phyloP scores from a whole-genome alignment of 805 yeast genomes.

The Teunomyces gatunensis region DNA sequence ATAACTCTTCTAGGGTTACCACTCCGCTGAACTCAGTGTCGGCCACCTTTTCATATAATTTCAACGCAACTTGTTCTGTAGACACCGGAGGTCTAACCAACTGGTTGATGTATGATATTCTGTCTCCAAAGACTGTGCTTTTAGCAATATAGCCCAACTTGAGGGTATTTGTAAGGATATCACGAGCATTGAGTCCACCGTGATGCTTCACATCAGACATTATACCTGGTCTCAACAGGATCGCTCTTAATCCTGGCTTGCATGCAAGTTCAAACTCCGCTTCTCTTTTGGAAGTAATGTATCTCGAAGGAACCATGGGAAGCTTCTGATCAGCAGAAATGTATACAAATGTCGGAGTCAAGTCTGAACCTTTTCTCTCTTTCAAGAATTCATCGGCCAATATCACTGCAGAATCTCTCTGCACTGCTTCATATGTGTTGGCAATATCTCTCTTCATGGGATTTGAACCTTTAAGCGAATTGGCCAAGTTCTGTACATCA shows the following conservation, averaged over 20 bases:
- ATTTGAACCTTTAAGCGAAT: slow-evolving; percentile 49
- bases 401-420: slow-evolving; percentile 64
- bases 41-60: slow-evolving; percentile 52
- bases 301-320: slow-evolving; percentile 67
- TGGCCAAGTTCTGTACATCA: slow-evolving; percentile 29
- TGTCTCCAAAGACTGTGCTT: slow-evolving; percentile 36
- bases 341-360: slow-evolving; percentile 52
- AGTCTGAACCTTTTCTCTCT: slow-evolving; percentile 15
- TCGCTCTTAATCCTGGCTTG: slow-evolving; percentile 50
- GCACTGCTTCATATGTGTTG: slow-evolving; percentile 59
- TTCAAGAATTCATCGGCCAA: slow-evolving; percentile 56
- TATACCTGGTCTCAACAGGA: slow-evolving; percentile 77
- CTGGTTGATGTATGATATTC: slow-evolving; percentile 39
- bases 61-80: slow-evolving; percentile 65
- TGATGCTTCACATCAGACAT: slow-evolving; percentile 59
- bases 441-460: slow-evolving; percentile 54
- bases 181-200: slow-evolving; percentile 34
- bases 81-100: slow-evolving; percentile 61
- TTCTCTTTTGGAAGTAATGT: slow-evolving; percentile 70
- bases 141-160: slow-evolving; percentile 46
- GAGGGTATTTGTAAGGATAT: slow-evolving; percentile 41
- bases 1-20: slow-evolving; percentile 52
- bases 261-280: slow-evolving; percentile 64
- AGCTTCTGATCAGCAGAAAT: slow-evolving; percentile 76
- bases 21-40: slow-evolving; percentile 55